phyloP scores from a whole-genome alignment of 805 yeast genomes.

The Yamadazyma sp. region DNA sequence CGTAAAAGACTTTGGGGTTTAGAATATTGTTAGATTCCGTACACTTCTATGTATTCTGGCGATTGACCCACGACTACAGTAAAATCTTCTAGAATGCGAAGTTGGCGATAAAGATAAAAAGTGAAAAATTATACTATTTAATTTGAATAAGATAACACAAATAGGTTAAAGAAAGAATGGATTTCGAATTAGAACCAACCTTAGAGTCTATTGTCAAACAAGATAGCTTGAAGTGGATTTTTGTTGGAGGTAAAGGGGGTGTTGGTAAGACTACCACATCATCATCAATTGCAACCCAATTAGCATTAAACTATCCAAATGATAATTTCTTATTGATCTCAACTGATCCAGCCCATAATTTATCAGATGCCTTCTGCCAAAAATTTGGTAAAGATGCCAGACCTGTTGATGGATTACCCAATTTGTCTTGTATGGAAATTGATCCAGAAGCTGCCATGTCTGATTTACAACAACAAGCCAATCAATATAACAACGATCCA shows the following conservation, averaged over 20 bases:
- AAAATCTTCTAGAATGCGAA: slow-evolving; percentile 2
- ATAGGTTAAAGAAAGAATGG: slow-evolving; percentile 30
- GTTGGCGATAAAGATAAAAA: neutral
- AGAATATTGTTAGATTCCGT: too few species aligned
- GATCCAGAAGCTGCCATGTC: slow-evolving; percentile 93
- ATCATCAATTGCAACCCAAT: slow-evolving; percentile 89
- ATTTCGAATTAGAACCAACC: slow-evolving; percentile 67
- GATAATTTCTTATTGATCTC: slow-evolving; percentile 87
- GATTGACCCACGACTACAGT: neutral
- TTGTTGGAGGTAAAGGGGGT: slow-evolving; percentile 99
- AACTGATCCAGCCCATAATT: slow-evolving; percentile 97
- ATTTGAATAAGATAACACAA: neutral
- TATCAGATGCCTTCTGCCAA: slow-evolving; percentile 97
- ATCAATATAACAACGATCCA: slow-evolving; percentile 51
- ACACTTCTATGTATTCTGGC: neutral
- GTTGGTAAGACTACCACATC: slow-evolving; percentile 99
- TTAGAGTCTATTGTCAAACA: slow-evolving; percentile 60
- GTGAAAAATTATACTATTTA: too few species aligned
- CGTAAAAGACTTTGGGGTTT: too few species aligned
- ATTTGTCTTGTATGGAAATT: slow-evolving; percentile 96
- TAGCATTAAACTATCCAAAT: slow-evolving; percentile 76
- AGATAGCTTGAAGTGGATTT: slow-evolving; percentile 86
- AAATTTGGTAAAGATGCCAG: slow-evolving; percentile 97
- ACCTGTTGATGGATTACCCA: slow-evolving; percentile 81
- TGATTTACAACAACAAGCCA: slow-evolving; percentile 70